A percentile compares a stretch with the other conserved stretches of the same genome.
phyloP scores from a whole-genome alignment of 2,329 filamentous ascomycete species.

The Sclerotinia trifoliorum region DNA sequence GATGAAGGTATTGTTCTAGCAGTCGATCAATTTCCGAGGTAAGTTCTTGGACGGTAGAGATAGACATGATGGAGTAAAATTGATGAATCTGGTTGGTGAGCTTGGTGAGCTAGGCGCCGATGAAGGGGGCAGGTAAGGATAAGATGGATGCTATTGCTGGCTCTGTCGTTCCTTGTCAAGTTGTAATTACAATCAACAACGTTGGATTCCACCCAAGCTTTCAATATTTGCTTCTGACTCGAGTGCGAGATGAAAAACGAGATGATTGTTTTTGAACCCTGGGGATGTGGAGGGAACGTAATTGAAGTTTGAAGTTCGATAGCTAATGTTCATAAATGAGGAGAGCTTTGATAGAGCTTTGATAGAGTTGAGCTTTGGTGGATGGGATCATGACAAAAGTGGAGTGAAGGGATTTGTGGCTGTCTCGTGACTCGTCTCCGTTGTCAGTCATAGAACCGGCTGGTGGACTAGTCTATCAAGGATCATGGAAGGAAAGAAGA shows the following conservation, averaged over 20 bases:
- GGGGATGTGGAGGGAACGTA: not conserved
- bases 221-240: not conserved
- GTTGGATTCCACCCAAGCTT: not conserved
- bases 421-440: not conserved
- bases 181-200: not conserved
- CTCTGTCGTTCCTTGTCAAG: not conserved
- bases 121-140: not conserved
- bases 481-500: not conserved
- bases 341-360: too few species aligned
- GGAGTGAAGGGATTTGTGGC: not conserved
- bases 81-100: not conserved
- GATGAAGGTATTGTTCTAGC: conserved; percentile 54
- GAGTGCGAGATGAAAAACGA: not conserved
- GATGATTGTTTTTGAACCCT: not conserved
- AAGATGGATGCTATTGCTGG: not conserved
- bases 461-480: not conserved
- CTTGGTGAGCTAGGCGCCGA: not conserved
- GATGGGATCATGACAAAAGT: not conserved
- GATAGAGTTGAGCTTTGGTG: too few species aligned
- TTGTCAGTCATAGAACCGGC: too few species aligned
- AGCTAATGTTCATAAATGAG: not conserved
- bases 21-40: conserved; percentile 16
- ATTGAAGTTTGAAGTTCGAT: not conserved
- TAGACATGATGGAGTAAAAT: not conserved
- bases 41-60: not conserved